phyloP scores from a whole-genome alignment of 2,329 filamentous ascomycete genomes.

The Talaromyces sp. region DNA sequence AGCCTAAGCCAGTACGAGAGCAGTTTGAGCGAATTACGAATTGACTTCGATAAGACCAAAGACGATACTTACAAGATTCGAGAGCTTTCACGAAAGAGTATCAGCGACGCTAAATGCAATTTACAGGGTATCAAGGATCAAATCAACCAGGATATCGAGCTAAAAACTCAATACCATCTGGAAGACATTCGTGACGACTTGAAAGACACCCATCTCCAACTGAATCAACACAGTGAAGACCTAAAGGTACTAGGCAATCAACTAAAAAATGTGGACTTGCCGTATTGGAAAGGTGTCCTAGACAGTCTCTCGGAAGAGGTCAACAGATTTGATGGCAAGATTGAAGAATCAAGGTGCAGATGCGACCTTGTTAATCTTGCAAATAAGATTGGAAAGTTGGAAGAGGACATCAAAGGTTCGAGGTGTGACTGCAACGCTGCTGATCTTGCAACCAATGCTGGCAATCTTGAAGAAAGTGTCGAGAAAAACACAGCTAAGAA shows the following conservation, averaged over 20 bases:
- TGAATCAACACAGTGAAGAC: too few species aligned
- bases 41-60: not conserved
- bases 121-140: not conserved
- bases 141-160: too few species aligned
- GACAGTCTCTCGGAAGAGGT: too few species aligned
- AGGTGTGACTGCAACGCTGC: not conserved
- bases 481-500: not conserved
- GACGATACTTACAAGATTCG: not conserved
- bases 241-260: too few species aligned
- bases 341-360: not conserved
- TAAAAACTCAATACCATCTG: too few species aligned
- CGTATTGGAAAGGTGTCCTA: too few species aligned
- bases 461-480: not conserved
- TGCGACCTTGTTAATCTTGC: not conserved
- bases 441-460: not conserved
- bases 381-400: not conserved
- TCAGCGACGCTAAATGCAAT: not conserved
- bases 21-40: not conserved
- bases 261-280: too few species aligned
- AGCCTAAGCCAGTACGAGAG: not conserved
- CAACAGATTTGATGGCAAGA: too few species aligned
- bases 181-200: too few species aligned
- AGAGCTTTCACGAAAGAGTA: not conserved
- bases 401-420: not conserved
- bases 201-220: too few species aligned